These are phyloP conservation scores for Xenoacremonium recifei DNA, from an alignment of 2,329 filamentous ascomycete species.

Conservation along the genomic window DNA sequence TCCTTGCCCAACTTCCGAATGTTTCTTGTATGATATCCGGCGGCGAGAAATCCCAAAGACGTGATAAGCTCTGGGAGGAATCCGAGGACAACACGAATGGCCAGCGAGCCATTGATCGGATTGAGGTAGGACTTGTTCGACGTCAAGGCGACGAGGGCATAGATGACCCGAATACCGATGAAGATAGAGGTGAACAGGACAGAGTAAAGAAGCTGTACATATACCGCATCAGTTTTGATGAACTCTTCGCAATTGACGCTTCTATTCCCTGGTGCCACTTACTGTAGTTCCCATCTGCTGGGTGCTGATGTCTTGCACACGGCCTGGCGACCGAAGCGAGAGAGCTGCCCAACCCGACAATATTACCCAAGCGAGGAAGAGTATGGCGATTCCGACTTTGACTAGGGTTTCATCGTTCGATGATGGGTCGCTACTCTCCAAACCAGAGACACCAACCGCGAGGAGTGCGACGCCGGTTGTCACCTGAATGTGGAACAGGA, in stretches of 20 bases:
- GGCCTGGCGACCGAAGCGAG: too few relatives aligned
- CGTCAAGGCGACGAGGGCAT: slow-evolving; percentile 7
- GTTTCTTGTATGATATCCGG: slow-evolving; percentile 1
- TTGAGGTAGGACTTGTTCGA: slow-evolving; percentile 3
- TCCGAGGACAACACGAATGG: slow-evolving; percentile 4
- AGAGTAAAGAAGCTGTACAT: slow-evolving; percentile 2
- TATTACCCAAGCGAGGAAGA: slow-evolving; percentile 5
- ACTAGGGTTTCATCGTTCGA: slow-evolving; percentile 4
- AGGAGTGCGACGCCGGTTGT: slow-evolving; percentile 7
- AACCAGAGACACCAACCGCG: slow-evolving; percentile 4
- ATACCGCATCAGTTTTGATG: neutral
- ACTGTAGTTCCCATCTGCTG: too few relatives aligned
- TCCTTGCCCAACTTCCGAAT: too few relatives aligned
- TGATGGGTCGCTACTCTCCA: slow-evolving; percentile 3
- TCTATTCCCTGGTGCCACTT: too few relatives aligned
- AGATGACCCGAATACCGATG: slow-evolving; percentile 10
- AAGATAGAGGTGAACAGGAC: slow-evolving; percentile 8
- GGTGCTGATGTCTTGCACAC: too few relatives aligned
- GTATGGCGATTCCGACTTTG: slow-evolving; percentile 7
- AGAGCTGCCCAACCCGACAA: slow-evolving; percentile 3
- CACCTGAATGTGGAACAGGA: slow-evolving; percentile 5
- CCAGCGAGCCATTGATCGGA: slow-evolving; percentile 5
- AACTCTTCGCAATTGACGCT: too few relatives aligned
- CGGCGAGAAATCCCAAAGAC: slow-evolving; percentile 5
- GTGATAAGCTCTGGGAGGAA: slow-evolving; percentile 8